These are phyloP conservation scores for Penicillium lagena DNA, from an alignment of 495 filamentous ascomycete genomes.

Conservation along the genomic window DNA sequence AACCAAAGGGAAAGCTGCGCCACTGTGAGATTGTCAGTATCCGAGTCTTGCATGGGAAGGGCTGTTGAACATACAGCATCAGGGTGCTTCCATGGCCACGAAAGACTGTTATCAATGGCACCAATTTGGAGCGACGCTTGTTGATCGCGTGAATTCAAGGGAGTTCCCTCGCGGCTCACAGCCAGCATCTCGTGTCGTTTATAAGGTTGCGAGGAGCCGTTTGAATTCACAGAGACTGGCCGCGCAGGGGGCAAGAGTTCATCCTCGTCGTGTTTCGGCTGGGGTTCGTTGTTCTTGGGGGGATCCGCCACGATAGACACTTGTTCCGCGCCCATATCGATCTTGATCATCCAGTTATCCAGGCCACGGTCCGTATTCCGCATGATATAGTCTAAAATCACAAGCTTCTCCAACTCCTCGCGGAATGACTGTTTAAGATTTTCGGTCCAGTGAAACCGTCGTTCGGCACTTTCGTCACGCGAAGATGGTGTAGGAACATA, in stretches of 20 bases:
- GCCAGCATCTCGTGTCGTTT: constrained; percentile 80
- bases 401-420: constrained; percentile 93
- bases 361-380: constrained; percentile 94
- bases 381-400: constrained; percentile 99
- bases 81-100: constrained; percentile 99
- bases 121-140: constrained; percentile 69
- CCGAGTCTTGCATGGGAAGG: neutral
- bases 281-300: constrained; percentile 52
- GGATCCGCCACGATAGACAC: constrained; percentile 84
- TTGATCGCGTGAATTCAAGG: constrained; percentile 34
- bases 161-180: constrained; percentile 54
- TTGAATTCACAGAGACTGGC: constrained; percentile 46
- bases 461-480: constrained; percentile 42
- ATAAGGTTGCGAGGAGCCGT: constrained; percentile 60
- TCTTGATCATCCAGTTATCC: constrained; percentile 99
- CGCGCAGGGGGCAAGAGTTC: constrained; percentile 48
- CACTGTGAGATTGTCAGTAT: constrained; percentile 40
- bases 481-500: constrained; percentile 35
- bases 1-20: constrained; percentile 94
- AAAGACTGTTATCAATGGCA: constrained; percentile 95
- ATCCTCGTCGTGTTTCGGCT: constrained; percentile 38
- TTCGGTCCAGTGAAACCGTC: constrained; percentile 81
- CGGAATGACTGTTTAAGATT: constrained; percentile 83
- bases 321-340: constrained; percentile 75
- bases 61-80: constrained; percentile 60